Conservation (phyloP, 441 rosid genomes). For the Omphalea diandra region DNA sequence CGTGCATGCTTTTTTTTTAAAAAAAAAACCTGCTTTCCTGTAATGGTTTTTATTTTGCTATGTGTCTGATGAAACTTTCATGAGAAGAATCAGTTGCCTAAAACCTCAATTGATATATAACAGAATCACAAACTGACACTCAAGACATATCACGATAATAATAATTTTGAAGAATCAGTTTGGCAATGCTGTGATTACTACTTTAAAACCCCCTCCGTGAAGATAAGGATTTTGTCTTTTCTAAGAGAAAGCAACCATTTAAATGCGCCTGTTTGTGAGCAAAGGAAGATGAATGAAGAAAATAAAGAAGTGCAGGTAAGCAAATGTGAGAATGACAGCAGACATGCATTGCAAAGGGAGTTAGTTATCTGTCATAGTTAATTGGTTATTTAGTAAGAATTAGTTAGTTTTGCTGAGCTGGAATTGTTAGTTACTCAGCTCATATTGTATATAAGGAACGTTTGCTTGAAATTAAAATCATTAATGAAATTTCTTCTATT, state of each 20-base stretch:
- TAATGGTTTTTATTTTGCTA: neutral
- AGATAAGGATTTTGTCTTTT: neutral
- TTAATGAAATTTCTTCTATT: too few relatives aligned
- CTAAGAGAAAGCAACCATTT: conserved; percentile 3
- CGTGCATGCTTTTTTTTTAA: conserved; percentile 2
- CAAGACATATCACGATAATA: neutral
- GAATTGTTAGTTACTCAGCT: too few relatives aligned
- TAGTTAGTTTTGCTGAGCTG: too few relatives aligned
- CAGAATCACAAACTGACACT: conserved; percentile 4
- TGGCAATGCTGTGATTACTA: neutral
- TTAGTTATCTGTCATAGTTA: too few relatives aligned
- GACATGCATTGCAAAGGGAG: too few relatives aligned
- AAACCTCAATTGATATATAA: neutral
- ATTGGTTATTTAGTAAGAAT: too few relatives aligned
- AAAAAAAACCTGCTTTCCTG: conserved; percentile 7
- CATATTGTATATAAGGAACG: too few relatives aligned
- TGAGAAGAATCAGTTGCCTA: neutral
- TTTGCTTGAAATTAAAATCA: too few relatives aligned
- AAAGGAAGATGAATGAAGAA: too few relatives aligned
- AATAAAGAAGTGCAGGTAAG: too few relatives aligned
- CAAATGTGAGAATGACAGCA: too few relatives aligned
- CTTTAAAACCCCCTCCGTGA: neutral
- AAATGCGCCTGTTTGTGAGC: neutral
- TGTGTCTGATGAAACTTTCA: neutral
- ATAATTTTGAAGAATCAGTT: neutral